Evolutionary conservation across 2,329 filamentous ascomycete genomes (phyloP), one percentile per base, ranked within the genome.

Genomic region (Sporothrix euskadiensis): DNA sequence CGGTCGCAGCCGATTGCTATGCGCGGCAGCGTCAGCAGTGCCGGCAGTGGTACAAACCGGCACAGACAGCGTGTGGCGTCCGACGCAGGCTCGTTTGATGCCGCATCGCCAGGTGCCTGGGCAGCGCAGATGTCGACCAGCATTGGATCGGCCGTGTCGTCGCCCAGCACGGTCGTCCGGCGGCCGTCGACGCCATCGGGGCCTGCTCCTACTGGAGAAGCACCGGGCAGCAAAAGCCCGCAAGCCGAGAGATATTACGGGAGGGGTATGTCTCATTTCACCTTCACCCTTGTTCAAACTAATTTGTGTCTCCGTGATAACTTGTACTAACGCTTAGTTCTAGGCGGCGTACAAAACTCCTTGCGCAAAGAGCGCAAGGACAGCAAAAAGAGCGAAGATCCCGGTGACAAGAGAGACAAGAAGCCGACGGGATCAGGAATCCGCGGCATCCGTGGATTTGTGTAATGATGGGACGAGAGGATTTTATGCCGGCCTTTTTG

Each of bases 331-430:
- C 35, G 35, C 4, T 4, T 19, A 30, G 5, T 69, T 65, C 26
- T 77, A 84, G 86, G 85, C 22, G 84, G 85, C 30, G 81, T 85
- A 9, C 85, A 86, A 75, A 87, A 85, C 77, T 78, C 82, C 41
- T 78, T 83, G 0, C 83, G 83, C 3, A 85, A 87, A 76, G 85
- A 88, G 1, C 83, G 82, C 76, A 87, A 87, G 74, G 84, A 86
- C 47, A 85, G 85, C 47, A 85, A 85, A 75, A 81, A 80, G 63
- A 81, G 81, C 54, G 83, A 85, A 6, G 84, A 85, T 12, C 77
- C 81, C 74, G 78, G 81, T 72, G 81, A 86, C 72, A 83, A 83
- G 74, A 84, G 85, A 73, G 81, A 83, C 19, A 84, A 83, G 77
- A 84, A 83, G 77, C 77, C 79, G 0, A 63, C 52, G 1, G 65